Conservation (phyloP, 768 basidiomycete genomes). For the Pisolithus tinctorius region DNA sequence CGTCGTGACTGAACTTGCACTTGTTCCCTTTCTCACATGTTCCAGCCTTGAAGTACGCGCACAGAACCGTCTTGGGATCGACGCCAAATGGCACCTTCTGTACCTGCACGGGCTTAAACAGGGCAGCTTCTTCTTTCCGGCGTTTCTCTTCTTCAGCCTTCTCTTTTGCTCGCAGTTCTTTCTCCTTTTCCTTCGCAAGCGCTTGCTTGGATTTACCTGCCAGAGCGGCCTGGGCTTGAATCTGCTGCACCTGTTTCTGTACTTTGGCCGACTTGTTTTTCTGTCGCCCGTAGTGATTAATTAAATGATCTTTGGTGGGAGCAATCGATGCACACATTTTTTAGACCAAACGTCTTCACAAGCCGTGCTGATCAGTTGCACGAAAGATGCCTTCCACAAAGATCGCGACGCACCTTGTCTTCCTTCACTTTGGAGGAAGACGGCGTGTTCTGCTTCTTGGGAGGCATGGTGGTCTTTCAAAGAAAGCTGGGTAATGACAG, state of each 20-base stretch:
- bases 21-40: conserved; percentile 89
- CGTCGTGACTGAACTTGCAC: conserved; percentile 97
- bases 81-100: conserved; percentile 94
- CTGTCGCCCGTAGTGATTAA: conserved; percentile 31
- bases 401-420: conserved; percentile 56
- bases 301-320: conserved; percentile 2
- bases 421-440: conserved; percentile 68
- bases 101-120: conserved; percentile 71
- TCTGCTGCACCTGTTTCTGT: conserved; percentile 72
- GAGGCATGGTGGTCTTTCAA: conserved; percentile 49
- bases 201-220: conserved; percentile 75
- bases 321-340: conserved; percentile 54
- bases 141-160: conserved; percentile 79
- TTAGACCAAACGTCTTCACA: conserved; percentile 77
- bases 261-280: conserved; percentile 96
- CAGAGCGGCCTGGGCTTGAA: conserved; percentile 69
- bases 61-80: conserved; percentile 92
- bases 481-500: conserved; percentile 2
- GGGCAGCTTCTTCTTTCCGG: conserved; percentile 75
- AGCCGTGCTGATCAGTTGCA: conserved; percentile 25
- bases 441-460: conserved; percentile 61
- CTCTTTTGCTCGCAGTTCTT: conserved; percentile 64
- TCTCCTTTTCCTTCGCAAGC: conserved; percentile 84
- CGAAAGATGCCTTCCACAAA: conserved; percentile 4
- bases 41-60: conserved; percentile 89